Conservation (phyloP, 2,329 filamentous ascomycete genomes). For the Penicillium sp. region DNA sequence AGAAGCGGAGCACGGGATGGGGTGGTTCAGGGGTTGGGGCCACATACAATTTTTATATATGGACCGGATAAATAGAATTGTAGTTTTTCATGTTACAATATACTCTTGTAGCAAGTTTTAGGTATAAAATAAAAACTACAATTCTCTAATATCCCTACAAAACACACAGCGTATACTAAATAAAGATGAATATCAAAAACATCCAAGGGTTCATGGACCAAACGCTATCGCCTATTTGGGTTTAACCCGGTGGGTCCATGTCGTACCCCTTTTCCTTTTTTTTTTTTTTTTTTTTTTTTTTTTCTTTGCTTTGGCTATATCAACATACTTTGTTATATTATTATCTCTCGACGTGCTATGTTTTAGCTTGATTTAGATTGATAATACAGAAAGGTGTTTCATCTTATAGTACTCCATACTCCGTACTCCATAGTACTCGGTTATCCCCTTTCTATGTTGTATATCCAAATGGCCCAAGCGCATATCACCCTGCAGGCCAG, state of each 20-base stretch:
- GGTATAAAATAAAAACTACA: background rate
- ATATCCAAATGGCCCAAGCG: slow-evolving; percentile 5
- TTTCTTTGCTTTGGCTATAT: background rate
- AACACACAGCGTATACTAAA: too few relatives aligned
- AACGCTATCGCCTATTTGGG: background rate
- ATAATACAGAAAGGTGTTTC: background rate
- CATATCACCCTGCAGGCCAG: slow-evolving; percentile 1
- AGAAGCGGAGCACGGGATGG: slow-evolving; percentile 22
- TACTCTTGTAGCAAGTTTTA: too few relatives aligned
- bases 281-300: too few relatives aligned
- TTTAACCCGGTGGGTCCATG: background rate
- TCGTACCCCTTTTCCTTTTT: background rate
- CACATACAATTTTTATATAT: background rate
- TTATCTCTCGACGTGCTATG: background rate
- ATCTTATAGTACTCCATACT: background rate
- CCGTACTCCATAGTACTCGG: too few relatives aligned
- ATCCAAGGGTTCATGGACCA: background rate
- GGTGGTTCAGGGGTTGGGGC: slow-evolving; percentile 24
- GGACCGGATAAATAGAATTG: background rate
- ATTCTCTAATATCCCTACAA: background rate
- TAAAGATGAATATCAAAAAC: background rate
- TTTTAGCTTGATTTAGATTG: background rate
- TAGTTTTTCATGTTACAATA: background rate
- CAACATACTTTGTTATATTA: background rate
- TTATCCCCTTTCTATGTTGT: background rate